A percentile compares a stretch with the other conserved stretches of the same genome.
Conservation (phyloP, 140 eudicot genomes). For the Erigeron philadelphicus region DNA sequence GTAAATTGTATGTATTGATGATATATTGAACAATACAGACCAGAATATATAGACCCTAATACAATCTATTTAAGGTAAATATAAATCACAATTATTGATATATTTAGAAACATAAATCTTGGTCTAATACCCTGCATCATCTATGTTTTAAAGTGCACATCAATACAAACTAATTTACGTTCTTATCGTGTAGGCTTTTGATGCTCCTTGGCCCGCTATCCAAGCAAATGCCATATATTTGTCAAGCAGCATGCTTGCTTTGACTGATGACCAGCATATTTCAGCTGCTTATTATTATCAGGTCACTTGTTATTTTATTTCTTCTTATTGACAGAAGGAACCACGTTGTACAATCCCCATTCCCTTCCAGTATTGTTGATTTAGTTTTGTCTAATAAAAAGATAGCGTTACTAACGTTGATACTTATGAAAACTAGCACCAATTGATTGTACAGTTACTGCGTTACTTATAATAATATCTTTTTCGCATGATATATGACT, state of each 20-base stretch:
- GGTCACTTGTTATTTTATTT: constrained; percentile 33
- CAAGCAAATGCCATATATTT: constrained; percentile 93
- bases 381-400: too few species aligned
- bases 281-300: constrained; percentile 58
- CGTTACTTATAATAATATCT: not conserved
- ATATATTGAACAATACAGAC: too few species aligned
- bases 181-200: constrained; percentile 64
- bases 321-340: constrained; percentile 2
- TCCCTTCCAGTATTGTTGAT: too few species aligned
- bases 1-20: too few species aligned
- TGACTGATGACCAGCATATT: constrained; percentile 72
- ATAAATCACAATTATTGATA: too few species aligned
- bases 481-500: not conserved
- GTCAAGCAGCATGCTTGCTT: constrained; percentile 78
- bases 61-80: too few species aligned
- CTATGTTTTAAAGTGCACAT: not conserved
- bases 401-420: too few species aligned
- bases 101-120: too few species aligned
- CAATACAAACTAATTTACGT: constrained; percentile 1
- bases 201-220: constrained; percentile 98
- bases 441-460: not conserved
- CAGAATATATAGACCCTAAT: too few species aligned
- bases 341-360: not conserved
- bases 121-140: not conserved
- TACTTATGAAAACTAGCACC: not conserved